Evolutionary conservation across 202 grass and related monocot species (phyloP).

Genomic region (Thinopyrum obtusiflorum): DNA sequence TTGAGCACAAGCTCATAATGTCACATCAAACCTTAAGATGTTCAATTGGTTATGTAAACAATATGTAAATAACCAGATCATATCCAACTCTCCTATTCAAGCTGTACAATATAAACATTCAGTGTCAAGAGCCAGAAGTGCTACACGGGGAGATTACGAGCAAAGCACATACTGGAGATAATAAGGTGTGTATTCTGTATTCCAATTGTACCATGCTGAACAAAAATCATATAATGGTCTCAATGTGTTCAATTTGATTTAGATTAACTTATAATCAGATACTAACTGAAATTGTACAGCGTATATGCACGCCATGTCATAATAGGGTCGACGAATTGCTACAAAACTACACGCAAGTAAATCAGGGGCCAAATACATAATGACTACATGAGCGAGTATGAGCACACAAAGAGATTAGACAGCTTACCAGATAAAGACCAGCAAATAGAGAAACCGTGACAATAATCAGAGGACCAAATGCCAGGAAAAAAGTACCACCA

Average conservation of each 20-base stretch:
- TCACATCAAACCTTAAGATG: neutral
- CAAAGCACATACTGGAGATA: neutral
- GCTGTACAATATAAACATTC: neutral
- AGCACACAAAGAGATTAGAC: neutral
- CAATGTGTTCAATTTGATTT: neutral
- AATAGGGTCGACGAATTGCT: neutral
- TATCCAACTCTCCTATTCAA: neutral
- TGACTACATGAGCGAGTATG: neutral
- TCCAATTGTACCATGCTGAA: neutral
- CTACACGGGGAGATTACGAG: neutral
- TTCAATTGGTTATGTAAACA: neutral
- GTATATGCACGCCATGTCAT: neutral
- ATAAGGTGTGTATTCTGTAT: neutral
- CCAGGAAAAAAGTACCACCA: conserved; percentile 86
- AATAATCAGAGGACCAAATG: conserved; percentile 77
- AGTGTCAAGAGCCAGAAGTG: neutral
- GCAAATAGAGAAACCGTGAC: conserved; percentile 64
- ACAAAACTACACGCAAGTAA: neutral
- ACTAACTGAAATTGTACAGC: neutral
- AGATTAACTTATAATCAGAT: neutral
- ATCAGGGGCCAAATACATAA: neutral
- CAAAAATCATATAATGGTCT: neutral
- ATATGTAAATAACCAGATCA: neutral
- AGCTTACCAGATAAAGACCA: conserved; percentile 73
- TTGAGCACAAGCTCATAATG: neutral